Evolutionary conservation across 345 rosid species (phyloP).

Genomic region (Acer saccharum): DNA sequence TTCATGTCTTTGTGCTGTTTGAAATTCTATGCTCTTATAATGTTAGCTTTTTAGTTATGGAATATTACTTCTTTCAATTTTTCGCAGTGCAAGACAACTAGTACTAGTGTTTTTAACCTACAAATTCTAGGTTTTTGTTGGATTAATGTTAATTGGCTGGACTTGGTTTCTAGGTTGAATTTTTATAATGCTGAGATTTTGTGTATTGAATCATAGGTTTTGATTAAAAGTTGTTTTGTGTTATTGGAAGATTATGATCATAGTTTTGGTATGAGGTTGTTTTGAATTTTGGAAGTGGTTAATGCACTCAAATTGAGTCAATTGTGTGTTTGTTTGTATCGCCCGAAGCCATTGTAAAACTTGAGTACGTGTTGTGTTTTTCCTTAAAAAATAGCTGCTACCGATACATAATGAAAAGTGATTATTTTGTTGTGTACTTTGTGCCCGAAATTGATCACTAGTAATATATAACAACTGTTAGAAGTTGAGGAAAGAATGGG

Average conservation of each 20-base stretch:
- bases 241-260: no score
- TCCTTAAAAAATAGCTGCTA: background rate
- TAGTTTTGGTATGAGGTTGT: background rate
- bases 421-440: background rate
- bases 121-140: background rate
- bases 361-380: background rate
- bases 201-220: background rate
- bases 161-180: background rate
- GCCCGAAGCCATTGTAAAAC: background rate
- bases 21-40: background rate
- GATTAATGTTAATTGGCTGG: background rate
- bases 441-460: background rate
- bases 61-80: background rate
- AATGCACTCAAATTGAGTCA: background rate
- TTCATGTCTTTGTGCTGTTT: background rate
- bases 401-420: background rate
- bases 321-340: background rate
- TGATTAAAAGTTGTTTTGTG: background rate
- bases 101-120: background rate
- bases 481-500: background rate
- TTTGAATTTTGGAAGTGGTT: background rate
- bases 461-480: background rate
- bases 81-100: background rate
- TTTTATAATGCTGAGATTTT: background rate
- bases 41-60: background rate